Base-by-base conservation (phyloP, 768 basidiomycete genomes). In the Austroboletus festivus region DNA sequence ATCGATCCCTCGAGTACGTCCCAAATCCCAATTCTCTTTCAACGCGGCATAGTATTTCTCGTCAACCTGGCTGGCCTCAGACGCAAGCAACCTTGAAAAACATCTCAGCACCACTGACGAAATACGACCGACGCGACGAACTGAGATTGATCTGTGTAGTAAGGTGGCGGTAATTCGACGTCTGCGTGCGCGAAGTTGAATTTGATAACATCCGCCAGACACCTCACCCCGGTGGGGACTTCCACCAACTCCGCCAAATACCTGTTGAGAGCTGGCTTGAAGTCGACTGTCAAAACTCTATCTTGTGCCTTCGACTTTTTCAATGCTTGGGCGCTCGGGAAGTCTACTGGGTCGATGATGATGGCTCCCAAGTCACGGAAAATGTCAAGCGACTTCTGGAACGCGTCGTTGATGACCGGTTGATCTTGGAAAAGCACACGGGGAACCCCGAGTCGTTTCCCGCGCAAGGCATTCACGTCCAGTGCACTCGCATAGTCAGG, bases 281-380 rank as follows among this genome's bases (percentile, higher is more conserved):
- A 80, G 53, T 85, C 84, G 1, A 70, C 67, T 18, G 74, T 65
- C 34, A 82, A 55, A 1, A 84, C 80, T 18, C 76, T 61, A 3
- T 71, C 76, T 59, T 85, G 81, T 47, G 80, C 79, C n/a, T 73
- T 72, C 0, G 75, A 77, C 3, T 47, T 50, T 21, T 70, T 52
- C 23, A 82, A 68, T 44, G 79, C 79, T 0, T 73, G 65, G 1
- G 75, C 76, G 38, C 77, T 76, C 0, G 82, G 79, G 19, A 85
- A 65, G 53, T 84, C 80, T 1, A 81, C 80, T 0, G 82, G 82
- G 56, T 86, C 84, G 3, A 85, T 68, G 18, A 86, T 65, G 9
- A 60, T 66, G 15, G 75, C 76, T 11, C 75, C 78, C 8, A 75
- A 62, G 2, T 49, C 43, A 28, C 66, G 62, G 34, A 79, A 63